phyloP scores from a whole-genome alignment of 2,329 filamentous ascomycete genomes.

The Neophaeococcomyces aloes region DNA sequence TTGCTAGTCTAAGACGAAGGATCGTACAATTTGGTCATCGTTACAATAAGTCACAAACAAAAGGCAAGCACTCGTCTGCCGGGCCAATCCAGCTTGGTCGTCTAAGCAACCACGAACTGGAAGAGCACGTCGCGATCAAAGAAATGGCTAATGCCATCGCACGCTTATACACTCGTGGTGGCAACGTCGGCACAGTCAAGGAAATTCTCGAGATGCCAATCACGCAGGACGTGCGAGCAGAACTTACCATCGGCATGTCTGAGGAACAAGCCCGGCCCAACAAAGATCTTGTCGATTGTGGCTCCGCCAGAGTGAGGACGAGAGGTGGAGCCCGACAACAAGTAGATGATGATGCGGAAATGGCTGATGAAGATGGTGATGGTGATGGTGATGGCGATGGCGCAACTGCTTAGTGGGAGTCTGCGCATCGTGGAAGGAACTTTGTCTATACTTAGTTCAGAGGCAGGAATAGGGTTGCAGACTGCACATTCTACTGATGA shows the following conservation, averaged over 20 bases:
- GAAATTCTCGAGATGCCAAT: conserved; percentile 7
- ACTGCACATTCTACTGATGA: too few relatives aligned
- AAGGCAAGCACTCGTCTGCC: conserved; percentile 39
- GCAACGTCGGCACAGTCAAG: neutral
- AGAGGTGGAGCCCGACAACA: neutral
- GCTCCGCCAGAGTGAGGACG: neutral
- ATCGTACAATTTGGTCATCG: conserved; percentile 30
- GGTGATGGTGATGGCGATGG: neutral
- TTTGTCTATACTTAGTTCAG: neutral
- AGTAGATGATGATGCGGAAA: neutral
- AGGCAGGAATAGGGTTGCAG: too few relatives aligned
- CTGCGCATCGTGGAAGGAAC: conserved; percentile 2
- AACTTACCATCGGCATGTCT: neutral
- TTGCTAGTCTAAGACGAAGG: conserved; percentile 23
- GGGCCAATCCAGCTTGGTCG: conserved; percentile 46
- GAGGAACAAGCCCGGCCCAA: neutral
- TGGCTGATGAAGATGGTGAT: conserved; percentile 4
- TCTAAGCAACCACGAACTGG: conserved; percentile 42
- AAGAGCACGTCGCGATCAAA: conserved; percentile 62
- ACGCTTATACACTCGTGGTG: neutral
- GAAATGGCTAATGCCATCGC: conserved; percentile 50
- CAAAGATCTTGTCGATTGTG: neutral
- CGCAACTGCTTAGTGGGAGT: conserved; percentile 5
- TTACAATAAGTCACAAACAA: conserved; percentile 32
- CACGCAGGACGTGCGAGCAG: neutral